Conservation (phyloP, 179 eudicot species). For the Gypsophila paniculata region DNA sequence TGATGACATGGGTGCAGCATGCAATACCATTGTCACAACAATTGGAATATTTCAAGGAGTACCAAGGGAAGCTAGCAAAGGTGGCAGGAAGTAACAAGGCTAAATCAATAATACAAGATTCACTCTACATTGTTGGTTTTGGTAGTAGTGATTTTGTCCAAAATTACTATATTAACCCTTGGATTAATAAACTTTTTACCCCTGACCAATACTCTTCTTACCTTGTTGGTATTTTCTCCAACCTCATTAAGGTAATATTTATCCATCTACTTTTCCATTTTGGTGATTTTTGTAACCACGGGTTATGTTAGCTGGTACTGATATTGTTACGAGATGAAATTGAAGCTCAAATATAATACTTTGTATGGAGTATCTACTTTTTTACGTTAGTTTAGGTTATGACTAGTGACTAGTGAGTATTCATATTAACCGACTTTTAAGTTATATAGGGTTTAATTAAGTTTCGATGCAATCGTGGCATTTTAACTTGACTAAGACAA, state of each 20-base stretch:
- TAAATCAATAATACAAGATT: constrained; percentile 53
- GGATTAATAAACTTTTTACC: constrained; percentile 48
- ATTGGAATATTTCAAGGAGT: constrained; percentile 70
- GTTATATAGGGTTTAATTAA: no score
- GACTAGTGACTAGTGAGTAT: no score
- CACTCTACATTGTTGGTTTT: constrained; percentile 56
- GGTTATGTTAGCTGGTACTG: no score
- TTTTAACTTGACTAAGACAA: no score
- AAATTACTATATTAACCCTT: constrained; percentile 80
- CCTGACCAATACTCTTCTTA: constrained; percentile 68
- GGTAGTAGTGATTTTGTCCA: constrained; percentile 89
- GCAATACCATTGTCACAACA: constrained; percentile 78
- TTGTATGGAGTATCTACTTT: no score
- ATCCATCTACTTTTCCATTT: no score
- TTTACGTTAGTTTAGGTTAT: no score
- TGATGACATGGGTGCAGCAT: constrained; percentile 47
- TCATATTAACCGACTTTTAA: no score
- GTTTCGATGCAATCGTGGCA: no score
- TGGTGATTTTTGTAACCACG: no score
- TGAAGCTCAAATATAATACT: no score
- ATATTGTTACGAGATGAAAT: no score
- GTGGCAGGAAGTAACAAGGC: constrained; percentile 66
- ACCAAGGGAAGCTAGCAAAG: constrained; percentile 58
- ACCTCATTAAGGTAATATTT: constrained; percentile 47
- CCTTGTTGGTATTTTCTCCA: constrained; percentile 63